Evolutionary conservation across 305 asterid species (phyloP).

Genomic region (Solanum aculeatissimum): DNA sequence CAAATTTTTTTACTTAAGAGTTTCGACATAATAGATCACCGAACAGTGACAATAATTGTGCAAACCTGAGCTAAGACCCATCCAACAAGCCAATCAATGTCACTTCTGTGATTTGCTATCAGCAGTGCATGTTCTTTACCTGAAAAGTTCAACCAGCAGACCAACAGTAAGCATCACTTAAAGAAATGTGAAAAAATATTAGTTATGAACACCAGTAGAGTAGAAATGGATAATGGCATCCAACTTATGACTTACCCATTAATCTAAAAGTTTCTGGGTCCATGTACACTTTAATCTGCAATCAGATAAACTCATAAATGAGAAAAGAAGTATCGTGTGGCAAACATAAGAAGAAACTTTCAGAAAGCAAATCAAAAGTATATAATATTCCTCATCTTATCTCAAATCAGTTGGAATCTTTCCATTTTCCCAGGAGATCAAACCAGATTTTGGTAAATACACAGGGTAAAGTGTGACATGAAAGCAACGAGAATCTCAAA

Average conservation of each 20-base stretch:
- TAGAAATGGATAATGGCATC: background rate
- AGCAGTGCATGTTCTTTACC: conserved; percentile 95
- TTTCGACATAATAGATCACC: background rate
- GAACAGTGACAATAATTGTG: background rate
- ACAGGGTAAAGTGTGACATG: background rate
- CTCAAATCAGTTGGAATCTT: background rate
- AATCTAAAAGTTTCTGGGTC: conserved; percentile 44
- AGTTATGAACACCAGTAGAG: background rate
- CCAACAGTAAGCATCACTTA: background rate
- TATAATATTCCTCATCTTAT: background rate
- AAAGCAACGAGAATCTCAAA: background rate
- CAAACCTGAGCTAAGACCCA: conserved; percentile 96
- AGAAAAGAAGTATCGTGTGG: background rate
- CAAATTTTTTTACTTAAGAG: background rate
- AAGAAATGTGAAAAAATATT: background rate
- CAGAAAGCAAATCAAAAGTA: background rate
- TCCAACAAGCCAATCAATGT: conserved; percentile 95
- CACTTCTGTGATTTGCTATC: conserved; percentile 79
- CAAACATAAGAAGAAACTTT: background rate
- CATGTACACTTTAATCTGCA: conserved; percentile 60
- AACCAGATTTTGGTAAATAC: background rate
- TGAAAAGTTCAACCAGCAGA: conserved; percentile 17
- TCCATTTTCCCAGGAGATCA: background rate
- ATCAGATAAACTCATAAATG: conserved; percentile 8
- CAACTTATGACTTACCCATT: conserved; percentile 49